Conservation (phyloP, 1,139 yeast genomes). For the Sugiyamaella neomexicana region DNA sequence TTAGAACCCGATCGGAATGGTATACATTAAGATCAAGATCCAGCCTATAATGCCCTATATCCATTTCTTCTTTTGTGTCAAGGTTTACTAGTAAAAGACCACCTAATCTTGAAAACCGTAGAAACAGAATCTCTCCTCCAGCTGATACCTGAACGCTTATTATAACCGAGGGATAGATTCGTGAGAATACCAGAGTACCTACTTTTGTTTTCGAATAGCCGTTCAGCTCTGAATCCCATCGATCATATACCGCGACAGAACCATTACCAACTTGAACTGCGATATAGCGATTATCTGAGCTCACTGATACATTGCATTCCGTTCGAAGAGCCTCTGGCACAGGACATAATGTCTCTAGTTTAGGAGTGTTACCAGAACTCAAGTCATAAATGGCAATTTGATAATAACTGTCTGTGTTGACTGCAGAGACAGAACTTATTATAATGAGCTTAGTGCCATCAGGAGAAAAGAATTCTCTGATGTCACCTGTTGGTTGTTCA, state of each 20-base stretch:
- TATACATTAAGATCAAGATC: slow-evolving; percentile 33
- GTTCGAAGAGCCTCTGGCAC: too few species aligned
- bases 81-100: slow-evolving; percentile 36
- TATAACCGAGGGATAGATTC: slow-evolving; percentile 37
- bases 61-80: slow-evolving; percentile 33
- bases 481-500: too few species aligned
- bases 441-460: slow-evolving; percentile 15
- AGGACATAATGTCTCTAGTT: slow-evolving; percentile 2
- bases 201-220: not conserved
- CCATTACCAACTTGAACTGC: slow-evolving; percentile 14
- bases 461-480: slow-evolving; percentile 8
- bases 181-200: slow-evolving; percentile 24
- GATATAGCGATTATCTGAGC: slow-evolving; percentile 14
- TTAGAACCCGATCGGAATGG: slow-evolving; percentile 31
- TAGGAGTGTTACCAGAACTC: slow-evolving; percentile 2
- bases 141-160: slow-evolving; percentile 34
- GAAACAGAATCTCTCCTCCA: slow-evolving; percentile 34
- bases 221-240: not conserved
- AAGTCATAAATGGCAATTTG: slow-evolving; percentile 12
- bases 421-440: not conserved
- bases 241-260: slow-evolving; percentile 9
- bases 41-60: slow-evolving; percentile 38
- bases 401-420: not conserved
- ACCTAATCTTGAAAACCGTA: slow-evolving; percentile 36
- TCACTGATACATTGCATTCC: slow-evolving; percentile 11